Conservation (phyloP, 1,139 yeast genomes). For the Kluyveromyces sp. region DNA sequence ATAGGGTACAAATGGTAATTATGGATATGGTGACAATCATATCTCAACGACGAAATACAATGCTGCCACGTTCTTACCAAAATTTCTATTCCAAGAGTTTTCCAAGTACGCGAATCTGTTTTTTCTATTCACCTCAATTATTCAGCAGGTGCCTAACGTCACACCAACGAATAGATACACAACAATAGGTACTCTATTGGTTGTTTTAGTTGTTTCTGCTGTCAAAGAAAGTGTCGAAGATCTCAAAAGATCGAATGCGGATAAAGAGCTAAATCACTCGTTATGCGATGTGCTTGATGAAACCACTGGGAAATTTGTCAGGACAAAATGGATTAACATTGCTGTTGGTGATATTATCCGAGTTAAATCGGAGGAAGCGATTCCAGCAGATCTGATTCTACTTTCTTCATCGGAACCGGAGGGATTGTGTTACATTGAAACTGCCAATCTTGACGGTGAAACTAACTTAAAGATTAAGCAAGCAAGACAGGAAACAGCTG, state of each 20-base stretch:
- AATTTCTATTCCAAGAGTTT: constrained; percentile 91
- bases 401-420: constrained; percentile 94
- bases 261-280: constrained; percentile 80
- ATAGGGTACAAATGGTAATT: constrained; percentile 45
- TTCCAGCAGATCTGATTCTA: constrained; percentile 87
- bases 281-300: constrained; percentile 63
- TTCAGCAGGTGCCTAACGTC: constrained; percentile 95
- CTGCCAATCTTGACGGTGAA: constrained; percentile 96
- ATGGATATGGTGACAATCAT: constrained; percentile 70
- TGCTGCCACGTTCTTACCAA: constrained; percentile 86
- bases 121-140: constrained; percentile 82
- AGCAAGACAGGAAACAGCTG: constrained; percentile 69
- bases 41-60: constrained; percentile 97
- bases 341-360: constrained; percentile 86
- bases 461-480: constrained; percentile 94
- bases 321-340: constrained; percentile 78
- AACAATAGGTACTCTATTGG: constrained; percentile 80
- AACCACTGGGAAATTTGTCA: constrained; percentile 49
- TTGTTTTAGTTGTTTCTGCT: constrained; percentile 86
- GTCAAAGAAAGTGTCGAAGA: constrained; percentile 88
- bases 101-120: constrained; percentile 95
- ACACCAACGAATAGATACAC: constrained; percentile 96
- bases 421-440: constrained; percentile 94
- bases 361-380: constrained; percentile 79
- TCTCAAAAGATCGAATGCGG: constrained; percentile 79